phyloP scores from a whole-genome alignment of 1,139 yeast genomes.

The Blastobotrys indianensis region DNA sequence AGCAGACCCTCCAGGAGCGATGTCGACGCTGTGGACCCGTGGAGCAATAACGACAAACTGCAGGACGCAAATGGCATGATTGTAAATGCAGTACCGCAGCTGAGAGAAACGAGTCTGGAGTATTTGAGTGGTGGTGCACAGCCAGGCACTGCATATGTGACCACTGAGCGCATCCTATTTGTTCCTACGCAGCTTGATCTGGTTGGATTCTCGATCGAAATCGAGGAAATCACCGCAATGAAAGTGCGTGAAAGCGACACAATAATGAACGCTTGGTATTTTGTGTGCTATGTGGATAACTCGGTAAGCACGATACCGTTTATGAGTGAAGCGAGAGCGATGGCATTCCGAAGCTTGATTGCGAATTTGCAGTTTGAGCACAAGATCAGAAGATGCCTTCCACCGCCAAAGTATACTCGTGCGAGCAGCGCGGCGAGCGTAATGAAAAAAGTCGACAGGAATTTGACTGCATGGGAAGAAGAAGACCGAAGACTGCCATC shows the following conservation, averaged over 20 bases:
- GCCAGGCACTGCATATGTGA: constrained; percentile 27
- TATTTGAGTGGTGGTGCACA: constrained; percentile 24
- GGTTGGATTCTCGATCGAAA: constrained; percentile 25
- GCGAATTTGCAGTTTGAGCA: constrained; percentile 32
- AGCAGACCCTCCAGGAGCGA: neutral
- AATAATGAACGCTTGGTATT: constrained; percentile 20
- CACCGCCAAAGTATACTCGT: constrained; percentile 20
- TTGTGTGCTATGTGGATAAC: constrained; percentile 23
- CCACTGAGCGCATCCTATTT: constrained; percentile 29
- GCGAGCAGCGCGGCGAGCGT: too few species aligned
- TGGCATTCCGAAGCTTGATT: constrained; percentile 27
- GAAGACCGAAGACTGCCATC: constrained; percentile 27
- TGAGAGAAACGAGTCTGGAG: constrained; percentile 15
- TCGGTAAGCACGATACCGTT: constrained; percentile 28
- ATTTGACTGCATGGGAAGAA: constrained; percentile 19
- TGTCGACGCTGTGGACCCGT: neutral
- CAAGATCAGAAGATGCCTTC: constrained; percentile 27
- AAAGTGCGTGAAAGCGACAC: constrained; percentile 24
- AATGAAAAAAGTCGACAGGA: too few species aligned
- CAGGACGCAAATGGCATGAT: neutral
- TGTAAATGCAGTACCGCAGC: neutral
- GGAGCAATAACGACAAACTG: constrained; percentile 7
- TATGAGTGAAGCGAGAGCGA: constrained; percentile 24
- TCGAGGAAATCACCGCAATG: constrained; percentile 27
- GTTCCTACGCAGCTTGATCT: constrained; percentile 19